Conservation (phyloP, 1,284 basidiomycete genomes). For the Leucoagaricus sp. region DNA sequence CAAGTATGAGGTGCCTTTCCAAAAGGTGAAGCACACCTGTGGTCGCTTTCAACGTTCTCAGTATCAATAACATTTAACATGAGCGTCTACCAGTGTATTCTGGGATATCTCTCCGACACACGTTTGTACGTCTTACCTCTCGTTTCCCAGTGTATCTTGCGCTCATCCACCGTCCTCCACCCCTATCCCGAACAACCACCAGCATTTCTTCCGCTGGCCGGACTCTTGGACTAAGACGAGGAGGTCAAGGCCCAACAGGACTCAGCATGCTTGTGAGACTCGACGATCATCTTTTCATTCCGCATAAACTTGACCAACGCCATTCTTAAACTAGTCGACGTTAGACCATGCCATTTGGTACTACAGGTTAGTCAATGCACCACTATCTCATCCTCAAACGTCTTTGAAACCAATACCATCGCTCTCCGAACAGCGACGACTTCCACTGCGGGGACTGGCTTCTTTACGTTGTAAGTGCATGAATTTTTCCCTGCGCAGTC, state of each 20-base stretch:
- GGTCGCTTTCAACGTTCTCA: constrained; percentile 17
- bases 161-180: constrained; percentile 83
- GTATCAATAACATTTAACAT: constrained; percentile 1
- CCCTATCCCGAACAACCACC: constrained; percentile 53
- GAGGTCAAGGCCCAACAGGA: constrained; percentile 47
- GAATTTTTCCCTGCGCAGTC: background rate
- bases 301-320: background rate
- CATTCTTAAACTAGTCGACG: constrained; percentile 56
- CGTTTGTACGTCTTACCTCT: constrained; percentile 67
- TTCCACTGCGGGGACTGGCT: constrained; percentile 83
- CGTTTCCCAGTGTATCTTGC: constrained; percentile 71
- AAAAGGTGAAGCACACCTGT: no score
- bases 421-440: constrained; percentile 48
- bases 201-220: constrained; percentile 70
- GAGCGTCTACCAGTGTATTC: constrained; percentile 64
- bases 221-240: constrained; percentile 64
- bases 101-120: constrained; percentile 85
- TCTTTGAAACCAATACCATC: background rate
- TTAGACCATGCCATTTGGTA: constrained; percentile 87
- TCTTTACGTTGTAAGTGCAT: constrained; percentile 71
- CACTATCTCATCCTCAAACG: background rate
- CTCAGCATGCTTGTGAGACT: constrained; percentile 71
- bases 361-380: constrained; percentile 57
- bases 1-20: constrained; percentile 69
- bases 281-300: background rate